These are phyloP conservation scores for Amaranthus cruentus DNA, from an alignment of 148 eudicot genomes.

Conservation along the genomic window DNA sequence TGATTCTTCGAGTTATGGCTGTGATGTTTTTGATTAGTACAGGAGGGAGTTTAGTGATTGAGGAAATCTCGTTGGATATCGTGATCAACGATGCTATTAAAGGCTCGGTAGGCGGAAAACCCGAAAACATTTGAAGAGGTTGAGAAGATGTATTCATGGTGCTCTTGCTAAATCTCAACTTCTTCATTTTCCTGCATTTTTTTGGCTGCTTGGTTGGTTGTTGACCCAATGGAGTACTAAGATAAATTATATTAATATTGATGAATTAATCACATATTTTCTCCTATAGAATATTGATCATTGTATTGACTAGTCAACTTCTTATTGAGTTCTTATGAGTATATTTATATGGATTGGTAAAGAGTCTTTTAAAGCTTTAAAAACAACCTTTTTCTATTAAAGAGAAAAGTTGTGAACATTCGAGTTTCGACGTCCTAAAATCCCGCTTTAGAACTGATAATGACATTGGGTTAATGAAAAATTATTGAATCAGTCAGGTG, in stretches of 20 bases:
- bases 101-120: constrained; percentile 42
- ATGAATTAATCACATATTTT: background rate
- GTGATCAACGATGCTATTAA: constrained; percentile 48
- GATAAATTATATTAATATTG: background rate
- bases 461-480: no score
- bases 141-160: constrained; percentile 37
- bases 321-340: no score
- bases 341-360: no score
- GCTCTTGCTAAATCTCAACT: constrained; percentile 18
- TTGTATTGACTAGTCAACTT: no score
- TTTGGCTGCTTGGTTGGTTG: background rate
- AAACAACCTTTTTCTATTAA: no score
- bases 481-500: no score
- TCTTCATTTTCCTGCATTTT: background rate
- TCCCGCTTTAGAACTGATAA: no score
- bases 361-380: no score
- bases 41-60: constrained; percentile 33
- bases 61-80: constrained; percentile 39
- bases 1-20: constrained; percentile 44
- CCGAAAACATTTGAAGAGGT: constrained; percentile 34
- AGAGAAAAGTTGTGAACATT: no score
- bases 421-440: no score
- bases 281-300: no score
- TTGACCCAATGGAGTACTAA: background rate
- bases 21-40: constrained; percentile 46